phyloP scores from a whole-genome alignment of 2,329 filamentous ascomycete species.

The Aspergillus pseudoviridinutans region DNA sequence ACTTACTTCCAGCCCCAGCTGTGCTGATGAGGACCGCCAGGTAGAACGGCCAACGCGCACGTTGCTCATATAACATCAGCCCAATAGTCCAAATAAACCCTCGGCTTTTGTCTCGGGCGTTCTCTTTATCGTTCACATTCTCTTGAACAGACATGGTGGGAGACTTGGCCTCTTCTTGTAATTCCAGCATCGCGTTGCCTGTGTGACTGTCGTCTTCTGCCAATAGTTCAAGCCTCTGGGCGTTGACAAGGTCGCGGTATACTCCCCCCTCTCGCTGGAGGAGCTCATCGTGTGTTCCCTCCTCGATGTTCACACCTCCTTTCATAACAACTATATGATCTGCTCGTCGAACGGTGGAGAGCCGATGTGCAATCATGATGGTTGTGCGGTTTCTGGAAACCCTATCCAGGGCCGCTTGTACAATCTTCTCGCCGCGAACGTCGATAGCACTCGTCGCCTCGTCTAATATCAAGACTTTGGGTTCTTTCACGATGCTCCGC shows the following conservation, averaged over 20 bases:
- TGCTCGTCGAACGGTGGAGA: slow-evolving; percentile 54
- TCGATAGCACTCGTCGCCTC: slow-evolving; percentile 68
- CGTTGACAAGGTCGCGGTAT: slow-evolving; percentile 20
- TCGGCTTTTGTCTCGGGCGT: not conserved
- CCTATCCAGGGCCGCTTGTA: slow-evolving; percentile 50
- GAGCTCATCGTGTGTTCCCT: slow-evolving; percentile 47
- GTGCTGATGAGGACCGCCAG: not conserved
- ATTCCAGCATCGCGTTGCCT: not conserved
- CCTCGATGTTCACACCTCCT: slow-evolving; percentile 50
- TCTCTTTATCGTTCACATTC: not conserved
- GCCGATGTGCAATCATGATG: slow-evolving; percentile 64
- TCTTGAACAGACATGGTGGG: not conserved
- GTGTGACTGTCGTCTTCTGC: not conserved
- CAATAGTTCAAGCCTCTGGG: not conserved
- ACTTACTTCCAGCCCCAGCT: slow-evolving; percentile 5
- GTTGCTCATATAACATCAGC: slow-evolving; percentile 2
- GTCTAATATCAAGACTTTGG: slow-evolving; percentile 72
- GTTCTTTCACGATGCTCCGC: slow-evolving; percentile 66
- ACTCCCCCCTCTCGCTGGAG: slow-evolving; percentile 45
- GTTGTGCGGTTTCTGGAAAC: slow-evolving; percentile 62
- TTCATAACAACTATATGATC: slow-evolving; percentile 55
- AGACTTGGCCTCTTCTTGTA: not conserved
- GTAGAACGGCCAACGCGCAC: slow-evolving; percentile 2
- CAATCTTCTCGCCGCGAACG: slow-evolving; percentile 49
- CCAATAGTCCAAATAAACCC: not conserved